Percentiles rank a stretch among this genome's conserved stretches.
Evolutionary conservation across 2,329 filamentous ascomycete species (phyloP).

Genomic region (Botrytis fabae): DNA sequence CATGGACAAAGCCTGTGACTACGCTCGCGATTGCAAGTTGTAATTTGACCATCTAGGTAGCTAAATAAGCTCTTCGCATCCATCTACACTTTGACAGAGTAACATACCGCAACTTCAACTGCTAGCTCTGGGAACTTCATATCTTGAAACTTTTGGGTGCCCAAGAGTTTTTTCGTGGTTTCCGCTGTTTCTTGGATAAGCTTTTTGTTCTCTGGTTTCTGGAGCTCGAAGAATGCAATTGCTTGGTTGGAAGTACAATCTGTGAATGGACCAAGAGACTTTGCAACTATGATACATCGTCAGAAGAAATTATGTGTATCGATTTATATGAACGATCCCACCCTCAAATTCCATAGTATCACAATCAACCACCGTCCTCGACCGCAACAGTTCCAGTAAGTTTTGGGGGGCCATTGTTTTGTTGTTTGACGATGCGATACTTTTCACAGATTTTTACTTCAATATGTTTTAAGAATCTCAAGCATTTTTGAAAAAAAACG

Average conservation of each 20-base stretch:
- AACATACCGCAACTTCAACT: slow-evolving; percentile 54
- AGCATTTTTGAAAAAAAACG: background rate
- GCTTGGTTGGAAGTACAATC: slow-evolving; percentile 59
- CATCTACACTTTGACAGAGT: background rate
- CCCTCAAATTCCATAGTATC: slow-evolving; percentile 53
- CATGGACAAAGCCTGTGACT: slow-evolving; percentile 54
- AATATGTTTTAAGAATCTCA: background rate
- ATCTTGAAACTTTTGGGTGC: slow-evolving; percentile 35
- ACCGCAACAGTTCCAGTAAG: slow-evolving; percentile 48
- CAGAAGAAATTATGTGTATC: background rate
- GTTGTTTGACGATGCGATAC: background rate
- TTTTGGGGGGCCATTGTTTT: slow-evolving; percentile 31
- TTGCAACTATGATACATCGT: slow-evolving; percentile 43
- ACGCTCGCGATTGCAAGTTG: slow-evolving; percentile 52
- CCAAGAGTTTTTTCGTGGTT: slow-evolving; percentile 40
- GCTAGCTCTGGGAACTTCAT: slow-evolving; percentile 50
- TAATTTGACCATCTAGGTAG: slow-evolving; percentile 53
- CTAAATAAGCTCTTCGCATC: background rate
- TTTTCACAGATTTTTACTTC: background rate
- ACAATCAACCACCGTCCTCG: slow-evolving; percentile 50
- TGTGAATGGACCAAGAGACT: slow-evolving; percentile 49
- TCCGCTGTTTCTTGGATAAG: slow-evolving; percentile 44
- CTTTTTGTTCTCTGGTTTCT: slow-evolving; percentile 44
- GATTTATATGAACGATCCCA: slow-evolving; percentile 28
- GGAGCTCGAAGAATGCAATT: slow-evolving; percentile 52